Evolutionary conservation across 2,329 filamentous ascomycete species (phyloP), one percentile per base, ranked within the genome.

Genomic region (Emmonsia crescens): DNA sequence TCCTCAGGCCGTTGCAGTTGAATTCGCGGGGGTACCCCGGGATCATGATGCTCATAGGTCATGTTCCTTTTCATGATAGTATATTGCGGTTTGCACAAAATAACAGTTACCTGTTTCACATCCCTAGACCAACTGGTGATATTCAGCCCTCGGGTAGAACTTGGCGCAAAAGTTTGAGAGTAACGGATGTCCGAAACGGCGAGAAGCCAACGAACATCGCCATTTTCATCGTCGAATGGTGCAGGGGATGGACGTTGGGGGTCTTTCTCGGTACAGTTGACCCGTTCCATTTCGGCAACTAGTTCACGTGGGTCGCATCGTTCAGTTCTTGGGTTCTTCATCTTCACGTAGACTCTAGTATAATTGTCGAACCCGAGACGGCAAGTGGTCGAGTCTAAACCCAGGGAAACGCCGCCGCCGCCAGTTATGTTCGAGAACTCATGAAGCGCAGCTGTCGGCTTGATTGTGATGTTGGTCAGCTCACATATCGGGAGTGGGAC

Each of bases 1-100:
- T 57, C 31, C 10, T 57, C 9, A 5, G 40, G 33, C 3, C 5
- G 36, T 40, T 57, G 55, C 8, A 57, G 40, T 21, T 57, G 19
- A 27, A 57, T 44, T 24, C n/a, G 55, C 27, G 54, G 12, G n/a
- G 36, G 19, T 14, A n/a, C 21, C 10, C 36, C 36, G 19, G 21
- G 31, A 19, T 29, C 55, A 57, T 19, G 36, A n/a, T 57, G 12
- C 16, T 42, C 27, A 10, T 57, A 38, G 2, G 55, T 56, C 31
- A 56, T 9, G 21, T 38, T 56, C 31, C 52, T 24, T 56, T 24
- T 10, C 31, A 36, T 36, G 31, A 56, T 38, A 56, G 52, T 56
- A 56, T 56, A 56, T 36, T 40, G 31, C 21, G 52, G 31, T 56
- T 56, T 56, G 36, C 52, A 56, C n/a, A 56, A 36, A 56, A 38